phyloP scores from a whole-genome alignment of 2,329 filamentous ascomycete genomes.

The Microsporum canis region DNA sequence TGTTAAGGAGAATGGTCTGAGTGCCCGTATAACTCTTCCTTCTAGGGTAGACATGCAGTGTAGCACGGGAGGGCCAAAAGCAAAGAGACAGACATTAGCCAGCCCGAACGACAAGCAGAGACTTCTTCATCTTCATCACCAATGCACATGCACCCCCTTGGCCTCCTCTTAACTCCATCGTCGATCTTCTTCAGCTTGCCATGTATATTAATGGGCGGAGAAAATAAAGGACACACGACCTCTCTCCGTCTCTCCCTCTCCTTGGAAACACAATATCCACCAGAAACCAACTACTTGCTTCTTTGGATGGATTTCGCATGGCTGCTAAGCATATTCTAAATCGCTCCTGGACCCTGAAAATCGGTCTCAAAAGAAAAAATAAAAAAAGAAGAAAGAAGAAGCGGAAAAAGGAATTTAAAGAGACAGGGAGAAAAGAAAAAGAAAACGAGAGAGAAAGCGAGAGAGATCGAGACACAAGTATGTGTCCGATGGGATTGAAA shows the following conservation, averaged over 20 bases:
- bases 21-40: not conserved
- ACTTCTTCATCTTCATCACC: not conserved
- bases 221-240: not conserved
- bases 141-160: not conserved
- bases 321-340: not conserved
- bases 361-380: not conserved
- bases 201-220: not conserved
- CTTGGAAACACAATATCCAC: not conserved
- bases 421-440: too few species aligned
- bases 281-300: not conserved
- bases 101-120: not conserved
- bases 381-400: not conserved
- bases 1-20: not conserved
- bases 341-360: constrained; percentile 1
- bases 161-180: not conserved
- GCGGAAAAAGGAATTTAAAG: not conserved
- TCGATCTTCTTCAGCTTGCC: not conserved
- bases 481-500: not conserved
- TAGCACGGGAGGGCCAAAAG: not conserved
- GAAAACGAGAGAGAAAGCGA: not conserved
- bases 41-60: not conserved
- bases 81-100: not conserved
- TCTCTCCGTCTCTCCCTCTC: not conserved
- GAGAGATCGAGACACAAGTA: not conserved
- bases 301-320: not conserved